These are phyloP conservation scores for Phytophthora pseudosyringae DNA, from an alignment of 352 stramenopile genomes.

Conservation along the genomic window DNA sequence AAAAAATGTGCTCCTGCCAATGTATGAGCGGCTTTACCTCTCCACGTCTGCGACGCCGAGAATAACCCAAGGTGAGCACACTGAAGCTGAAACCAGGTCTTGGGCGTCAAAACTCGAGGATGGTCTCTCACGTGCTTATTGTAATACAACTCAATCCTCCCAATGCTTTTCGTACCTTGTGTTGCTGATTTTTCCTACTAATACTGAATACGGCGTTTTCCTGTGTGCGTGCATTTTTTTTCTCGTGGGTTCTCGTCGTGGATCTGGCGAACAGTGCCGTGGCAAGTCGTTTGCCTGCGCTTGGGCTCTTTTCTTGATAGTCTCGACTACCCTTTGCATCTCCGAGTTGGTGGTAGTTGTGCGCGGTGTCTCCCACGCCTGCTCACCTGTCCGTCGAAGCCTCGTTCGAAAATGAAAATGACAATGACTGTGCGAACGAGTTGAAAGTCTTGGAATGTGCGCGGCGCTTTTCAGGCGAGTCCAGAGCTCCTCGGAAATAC, in stretches of 20 bases:
- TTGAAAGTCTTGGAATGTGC: constrained; percentile 85
- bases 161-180: constrained; percentile 19
- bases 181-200: constrained; percentile 32
- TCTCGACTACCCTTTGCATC: constrained; percentile 4
- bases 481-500: constrained; percentile 61
- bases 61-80: constrained; percentile 19
- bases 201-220: constrained; percentile 28
- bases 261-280: constrained; percentile 13
- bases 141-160: constrained; percentile 34
- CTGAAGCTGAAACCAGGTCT: constrained; percentile 4
- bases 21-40: no score
- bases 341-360: background rate
- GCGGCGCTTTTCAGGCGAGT: constrained; percentile 71
- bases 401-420: constrained; percentile 57
- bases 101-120: constrained; percentile 21
- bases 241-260: constrained; percentile 14
- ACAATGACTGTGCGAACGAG: constrained; percentile 77
- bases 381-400: constrained; percentile 31
- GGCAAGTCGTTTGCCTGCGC: constrained; percentile 2
- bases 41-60: constrained; percentile 1
- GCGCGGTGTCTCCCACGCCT: background rate
- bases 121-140: constrained; percentile 26
- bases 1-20: no score
- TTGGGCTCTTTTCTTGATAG: constrained; percentile 11
- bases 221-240: constrained; percentile 21